These are phyloP conservation scores for Ophiocytium majus DNA, from an alignment of 352 stramenopile genomes.

Conservation along the genomic window DNA sequence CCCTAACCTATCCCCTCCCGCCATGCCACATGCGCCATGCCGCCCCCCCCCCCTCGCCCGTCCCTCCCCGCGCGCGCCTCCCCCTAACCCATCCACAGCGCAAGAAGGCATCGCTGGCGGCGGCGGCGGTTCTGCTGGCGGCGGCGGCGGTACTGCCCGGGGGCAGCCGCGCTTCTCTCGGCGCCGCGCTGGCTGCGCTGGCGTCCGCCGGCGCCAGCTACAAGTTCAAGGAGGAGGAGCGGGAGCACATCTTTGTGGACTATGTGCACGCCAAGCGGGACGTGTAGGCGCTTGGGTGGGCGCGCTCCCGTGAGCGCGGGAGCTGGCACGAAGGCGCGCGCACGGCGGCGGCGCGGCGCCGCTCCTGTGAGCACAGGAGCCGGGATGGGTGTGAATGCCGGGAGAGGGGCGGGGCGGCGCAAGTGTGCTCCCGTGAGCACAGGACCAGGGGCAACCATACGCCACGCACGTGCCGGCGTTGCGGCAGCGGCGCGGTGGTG, in stretches of 20 bases:
- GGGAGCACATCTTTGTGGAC: background rate
- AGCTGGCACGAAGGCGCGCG: too few relatives aligned
- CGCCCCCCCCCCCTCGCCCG: background rate
- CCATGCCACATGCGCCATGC: background rate
- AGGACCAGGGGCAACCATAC: too few relatives aligned
- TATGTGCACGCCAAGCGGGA: slow-evolving; percentile 17
- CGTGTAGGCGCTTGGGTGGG: too few relatives aligned
- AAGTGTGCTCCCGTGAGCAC: too few relatives aligned
- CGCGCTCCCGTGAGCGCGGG: too few relatives aligned
- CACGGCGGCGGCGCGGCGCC: too few relatives aligned
- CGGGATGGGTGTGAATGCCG: too few relatives aligned
- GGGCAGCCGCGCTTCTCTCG: background rate
- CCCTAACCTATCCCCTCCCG: background rate
- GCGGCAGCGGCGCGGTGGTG: too few relatives aligned
- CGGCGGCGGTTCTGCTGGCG: background rate
- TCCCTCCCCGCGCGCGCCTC: background rate
- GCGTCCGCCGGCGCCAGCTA: background rate
- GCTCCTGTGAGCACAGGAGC: too few relatives aligned
- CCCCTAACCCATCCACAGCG: background rate
- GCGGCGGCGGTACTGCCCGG: background rate
- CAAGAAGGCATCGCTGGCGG: background rate
- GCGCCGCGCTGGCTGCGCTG: background rate
- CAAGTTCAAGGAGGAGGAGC: slow-evolving; percentile 4
- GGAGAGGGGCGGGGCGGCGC: too few relatives aligned
- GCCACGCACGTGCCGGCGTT: too few relatives aligned